phyloP scores from a whole-genome alignment of 2,329 filamentous ascomycete genomes.

The Lachnellula hyalina region DNA sequence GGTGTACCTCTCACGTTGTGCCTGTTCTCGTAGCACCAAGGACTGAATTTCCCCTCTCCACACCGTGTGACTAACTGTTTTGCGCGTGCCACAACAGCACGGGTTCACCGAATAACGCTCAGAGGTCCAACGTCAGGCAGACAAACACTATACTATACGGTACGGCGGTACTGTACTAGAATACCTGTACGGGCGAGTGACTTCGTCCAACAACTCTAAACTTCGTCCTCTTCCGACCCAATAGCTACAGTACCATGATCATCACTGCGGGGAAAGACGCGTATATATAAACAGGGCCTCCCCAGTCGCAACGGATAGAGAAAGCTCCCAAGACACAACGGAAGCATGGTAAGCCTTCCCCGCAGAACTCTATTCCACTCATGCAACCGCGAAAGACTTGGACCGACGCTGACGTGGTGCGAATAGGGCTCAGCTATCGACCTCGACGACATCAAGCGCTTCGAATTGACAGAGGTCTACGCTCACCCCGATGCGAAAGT shows the following conservation, averaged over 20 bases:
- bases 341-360: constrained; percentile 20
- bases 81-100: constrained; percentile 22
- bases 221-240: neutral
- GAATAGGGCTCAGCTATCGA: constrained; percentile 44
- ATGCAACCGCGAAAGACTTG: neutral
- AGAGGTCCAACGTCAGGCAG: constrained; percentile 6
- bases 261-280: neutral
- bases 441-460: constrained; percentile 42
- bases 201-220: neutral
- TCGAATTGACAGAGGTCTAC: constrained; percentile 55
- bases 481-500: constrained; percentile 53
- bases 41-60: neutral
- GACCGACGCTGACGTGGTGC: constrained; percentile 3
- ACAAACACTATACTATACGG: constrained; percentile 2
- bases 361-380: neutral
- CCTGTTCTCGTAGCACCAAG: constrained; percentile 16
- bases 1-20: constrained; percentile 4
- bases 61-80: constrained; percentile 25
- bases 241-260: neutral
- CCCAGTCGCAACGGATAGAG: neutral
- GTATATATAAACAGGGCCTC: neutral
- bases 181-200: neutral
- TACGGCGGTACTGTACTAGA: too few species aligned
- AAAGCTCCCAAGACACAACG: constrained; percentile 6
- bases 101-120: constrained; percentile 8